Base-by-base conservation (phyloP, 805 yeast species). In the Monosporozyma siamensis region DNA sequence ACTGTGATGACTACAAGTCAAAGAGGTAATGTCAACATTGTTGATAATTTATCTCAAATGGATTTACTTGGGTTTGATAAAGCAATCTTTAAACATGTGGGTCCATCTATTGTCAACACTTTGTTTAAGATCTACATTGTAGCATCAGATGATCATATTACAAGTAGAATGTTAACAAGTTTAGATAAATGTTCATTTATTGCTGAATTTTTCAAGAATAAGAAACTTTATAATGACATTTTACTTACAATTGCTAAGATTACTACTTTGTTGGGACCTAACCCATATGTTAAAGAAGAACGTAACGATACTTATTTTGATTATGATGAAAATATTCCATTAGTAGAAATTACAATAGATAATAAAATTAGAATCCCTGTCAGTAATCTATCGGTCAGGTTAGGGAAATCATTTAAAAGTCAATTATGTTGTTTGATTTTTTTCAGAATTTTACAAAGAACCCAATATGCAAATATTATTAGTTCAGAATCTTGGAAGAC, bases 401-500 rank as follows among this genome's bases (percentile, higher is more conserved):
- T 92, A 57, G 99, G 98, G 6, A 72, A 82, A 38, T 92, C 88
- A 55, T 85, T 86, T 65, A 87, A 89, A 55, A 95, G 95, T 0
- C 98, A 94, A 57, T 66, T 90, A 47, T 82, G 96, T 10, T 73
- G 88, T 2, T 88, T 89, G 40, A 90, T 90, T 1, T 67, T 90
- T 39, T 88, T 90, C 68, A 71, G 95, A 48, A 75, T 90, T 25
- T 64, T 85, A 24, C 76, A 77, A 48, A 75, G 77, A 49, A 78
- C 77, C 24, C 69, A 70, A 20, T 69, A 74, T 40, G 61, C 63
- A 30, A 71, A 78, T 21, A 44, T 59, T 3, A 48, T 61, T 22
- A 54, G 57, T 36, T 34, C 46, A 6, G 53, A 65, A 3, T 66
- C 79, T 9, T 88, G 95, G 95, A 56, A 61, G 8, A 65, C 72